Conservation (phyloP, 2,329 filamentous ascomycete genomes). For the Colletotrichum lentis region DNA sequence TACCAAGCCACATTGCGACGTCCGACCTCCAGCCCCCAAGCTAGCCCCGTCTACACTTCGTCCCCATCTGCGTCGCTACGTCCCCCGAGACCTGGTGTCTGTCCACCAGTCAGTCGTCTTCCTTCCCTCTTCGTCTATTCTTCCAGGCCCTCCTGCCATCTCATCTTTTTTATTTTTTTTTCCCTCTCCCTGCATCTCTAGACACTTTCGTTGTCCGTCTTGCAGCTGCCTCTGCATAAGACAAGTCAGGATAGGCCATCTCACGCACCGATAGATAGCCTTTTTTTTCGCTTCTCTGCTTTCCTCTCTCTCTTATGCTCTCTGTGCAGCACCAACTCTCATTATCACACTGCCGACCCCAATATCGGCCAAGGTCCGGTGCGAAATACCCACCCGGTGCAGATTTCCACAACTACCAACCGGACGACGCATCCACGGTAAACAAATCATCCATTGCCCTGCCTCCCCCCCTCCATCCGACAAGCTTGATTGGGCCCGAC, state of each 20-base stretch:
- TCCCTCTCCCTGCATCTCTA: not conserved
- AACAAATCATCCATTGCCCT: not conserved
- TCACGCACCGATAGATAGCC: not conserved
- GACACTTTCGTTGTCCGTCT: slow-evolving; percentile 1
- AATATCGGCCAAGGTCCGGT: slow-evolving; percentile 27
- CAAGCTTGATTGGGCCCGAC: slow-evolving; percentile 18
- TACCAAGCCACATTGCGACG: slow-evolving; percentile 31
- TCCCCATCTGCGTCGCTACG: not conserved
- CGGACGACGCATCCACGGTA: slow-evolving; percentile 12
- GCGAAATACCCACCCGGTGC: slow-evolving; percentile 16
- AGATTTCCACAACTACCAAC: slow-evolving; percentile 23
- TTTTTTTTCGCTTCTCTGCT: not conserved
- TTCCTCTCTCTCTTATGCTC: too few relatives aligned
- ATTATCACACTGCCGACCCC: slow-evolving; percentile 1
- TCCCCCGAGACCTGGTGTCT: slow-evolving; percentile 19
- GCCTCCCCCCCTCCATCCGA: not conserved
- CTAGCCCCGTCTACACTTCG: slow-evolving; percentile 4
- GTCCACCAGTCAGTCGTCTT: slow-evolving; percentile 11
- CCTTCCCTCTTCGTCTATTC: not conserved
- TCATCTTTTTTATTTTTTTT: not conserved
- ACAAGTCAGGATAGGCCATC: not conserved
- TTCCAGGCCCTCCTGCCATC: slow-evolving; percentile 3
- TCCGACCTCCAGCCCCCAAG: slow-evolving; percentile 32
- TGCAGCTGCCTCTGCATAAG: not conserved
- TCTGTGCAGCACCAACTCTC: not conserved